phyloP scores from a whole-genome alignment of 257 asterid genomes.

The Avicennia marina region DNA sequence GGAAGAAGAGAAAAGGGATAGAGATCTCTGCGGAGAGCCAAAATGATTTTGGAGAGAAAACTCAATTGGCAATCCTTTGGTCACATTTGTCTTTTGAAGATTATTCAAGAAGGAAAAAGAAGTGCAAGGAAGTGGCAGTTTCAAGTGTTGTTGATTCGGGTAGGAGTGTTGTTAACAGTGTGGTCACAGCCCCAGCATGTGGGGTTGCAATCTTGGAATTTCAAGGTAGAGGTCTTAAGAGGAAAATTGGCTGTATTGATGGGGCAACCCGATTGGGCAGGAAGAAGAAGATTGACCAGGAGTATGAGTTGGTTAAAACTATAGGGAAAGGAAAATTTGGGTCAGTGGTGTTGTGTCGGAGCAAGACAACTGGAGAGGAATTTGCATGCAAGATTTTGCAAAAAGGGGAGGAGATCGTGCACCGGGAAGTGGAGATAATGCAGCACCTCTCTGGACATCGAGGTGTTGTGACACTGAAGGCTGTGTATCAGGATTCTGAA shows the following conservation, averaged over 20 bases:
- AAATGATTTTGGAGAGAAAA: constrained; percentile 26
- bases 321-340: constrained; percentile 82
- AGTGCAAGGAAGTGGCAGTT: constrained; percentile 55
- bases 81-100: constrained; percentile 71
- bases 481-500: constrained; percentile 76
- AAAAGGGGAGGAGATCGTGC: constrained; percentile 85
- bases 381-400: constrained; percentile 78
- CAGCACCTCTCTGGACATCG: constrained; percentile 92
- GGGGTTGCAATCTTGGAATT: constrained; percentile 41
- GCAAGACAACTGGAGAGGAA: constrained; percentile 60
- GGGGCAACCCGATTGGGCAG: constrained; percentile 70
- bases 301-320: constrained; percentile 50
- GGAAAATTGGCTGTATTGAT: constrained; percentile 89
- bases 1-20: constrained; percentile 81
- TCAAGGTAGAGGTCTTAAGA: constrained; percentile 70
- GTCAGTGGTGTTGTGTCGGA: constrained; percentile 59
- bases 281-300: constrained; percentile 78
- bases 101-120: constrained; percentile 65
- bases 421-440: constrained; percentile 92
- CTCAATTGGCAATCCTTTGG: constrained; percentile 33
- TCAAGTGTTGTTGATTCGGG: constrained; percentile 34
- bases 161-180: constrained; percentile 53
- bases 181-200: constrained; percentile 74
- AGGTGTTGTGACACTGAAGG: constrained; percentile 70
- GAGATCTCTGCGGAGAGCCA: constrained; percentile 31